phyloP scores from a whole-genome alignment of 306 rosid genomes.

The Vachellia pachyceras region DNA sequence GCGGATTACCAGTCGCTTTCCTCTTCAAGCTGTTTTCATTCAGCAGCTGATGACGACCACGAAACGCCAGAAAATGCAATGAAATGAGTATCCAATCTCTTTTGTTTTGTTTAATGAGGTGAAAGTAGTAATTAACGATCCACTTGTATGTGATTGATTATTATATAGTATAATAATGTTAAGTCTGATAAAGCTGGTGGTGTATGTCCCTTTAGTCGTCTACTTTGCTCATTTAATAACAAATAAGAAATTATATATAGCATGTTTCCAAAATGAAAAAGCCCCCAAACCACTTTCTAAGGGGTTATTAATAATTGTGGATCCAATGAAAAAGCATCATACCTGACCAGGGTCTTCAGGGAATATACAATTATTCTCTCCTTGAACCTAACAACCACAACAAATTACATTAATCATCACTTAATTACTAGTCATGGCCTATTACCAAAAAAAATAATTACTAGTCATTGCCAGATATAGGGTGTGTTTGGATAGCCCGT shows the following conservation, averaged over 20 bases:
- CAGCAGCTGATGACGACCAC: constrained; percentile 52
- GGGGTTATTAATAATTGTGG: constrained; percentile 27
- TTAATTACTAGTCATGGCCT: constrained; percentile 40
- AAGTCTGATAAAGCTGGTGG: constrained; percentile 47
- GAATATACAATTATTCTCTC: constrained; percentile 85
- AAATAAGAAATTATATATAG: neutral
- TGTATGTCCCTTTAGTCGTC: constrained; percentile 31
- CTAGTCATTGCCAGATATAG: constrained; percentile 34
- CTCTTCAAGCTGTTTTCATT: constrained; percentile 83
- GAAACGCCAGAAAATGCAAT: constrained; percentile 1
- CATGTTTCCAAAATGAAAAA: constrained; percentile 40
- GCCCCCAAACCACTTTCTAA: constrained; percentile 38
- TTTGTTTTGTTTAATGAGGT: neutral
- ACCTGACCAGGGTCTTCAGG: constrained; percentile 99
- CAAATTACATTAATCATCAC: constrained; percentile 43
- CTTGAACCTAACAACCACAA: constrained; percentile 72
- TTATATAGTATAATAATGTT: constrained; percentile 21
- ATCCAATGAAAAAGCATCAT: constrained; percentile 56
- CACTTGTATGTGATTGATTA: constrained; percentile 10
- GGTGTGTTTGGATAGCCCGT: too few species aligned
- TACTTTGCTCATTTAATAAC: constrained; percentile 34
- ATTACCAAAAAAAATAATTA: too few species aligned
- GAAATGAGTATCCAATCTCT: constrained; percentile 7
- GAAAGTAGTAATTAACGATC: neutral
- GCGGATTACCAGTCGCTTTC: constrained; percentile 58